Conservation (phyloP, 2,329 filamentous ascomycete genomes). For the Fusarium dlaminii region DNA sequence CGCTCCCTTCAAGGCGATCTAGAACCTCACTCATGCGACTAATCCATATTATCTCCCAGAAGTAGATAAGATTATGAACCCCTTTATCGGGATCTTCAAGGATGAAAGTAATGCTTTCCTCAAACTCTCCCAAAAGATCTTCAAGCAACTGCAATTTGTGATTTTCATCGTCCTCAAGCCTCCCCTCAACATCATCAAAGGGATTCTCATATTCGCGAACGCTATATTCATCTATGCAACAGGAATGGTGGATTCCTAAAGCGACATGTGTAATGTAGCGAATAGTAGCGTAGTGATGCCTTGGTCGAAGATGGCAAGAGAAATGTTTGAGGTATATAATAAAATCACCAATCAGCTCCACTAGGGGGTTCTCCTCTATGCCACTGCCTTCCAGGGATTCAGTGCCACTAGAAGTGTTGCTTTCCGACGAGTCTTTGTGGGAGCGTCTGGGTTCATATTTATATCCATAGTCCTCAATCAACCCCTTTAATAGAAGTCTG, state of each 20-base stretch:
- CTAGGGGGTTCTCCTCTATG: not conserved
- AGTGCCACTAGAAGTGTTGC: accelerated
- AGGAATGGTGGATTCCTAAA: accelerated
- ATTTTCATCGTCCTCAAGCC: not conserved
- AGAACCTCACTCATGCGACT: accelerated
- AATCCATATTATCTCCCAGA: not conserved
- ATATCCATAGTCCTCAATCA: no score
- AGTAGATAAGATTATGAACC: accelerated
- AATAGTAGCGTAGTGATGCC: not conserved
- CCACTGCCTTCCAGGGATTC: accelerated
- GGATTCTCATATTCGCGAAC: accelerated
- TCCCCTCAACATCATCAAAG: accelerated
- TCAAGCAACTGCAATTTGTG: accelerated
- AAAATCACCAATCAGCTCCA: accelerated
- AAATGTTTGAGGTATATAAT: not conserved
- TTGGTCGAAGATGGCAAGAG: accelerated
- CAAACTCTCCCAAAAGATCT: not conserved
- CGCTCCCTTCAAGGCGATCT: not conserved
- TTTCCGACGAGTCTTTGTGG: not conserved
- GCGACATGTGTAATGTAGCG: not conserved
- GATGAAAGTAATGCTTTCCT: accelerated
- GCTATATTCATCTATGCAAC: accelerated
- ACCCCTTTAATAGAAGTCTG: no score
- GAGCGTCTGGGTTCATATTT: no score
- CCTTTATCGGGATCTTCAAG: not conserved